Conservation (phyloP, 1,284 basidiomycete genomes). For the Pseudozyma sp. region DNA sequence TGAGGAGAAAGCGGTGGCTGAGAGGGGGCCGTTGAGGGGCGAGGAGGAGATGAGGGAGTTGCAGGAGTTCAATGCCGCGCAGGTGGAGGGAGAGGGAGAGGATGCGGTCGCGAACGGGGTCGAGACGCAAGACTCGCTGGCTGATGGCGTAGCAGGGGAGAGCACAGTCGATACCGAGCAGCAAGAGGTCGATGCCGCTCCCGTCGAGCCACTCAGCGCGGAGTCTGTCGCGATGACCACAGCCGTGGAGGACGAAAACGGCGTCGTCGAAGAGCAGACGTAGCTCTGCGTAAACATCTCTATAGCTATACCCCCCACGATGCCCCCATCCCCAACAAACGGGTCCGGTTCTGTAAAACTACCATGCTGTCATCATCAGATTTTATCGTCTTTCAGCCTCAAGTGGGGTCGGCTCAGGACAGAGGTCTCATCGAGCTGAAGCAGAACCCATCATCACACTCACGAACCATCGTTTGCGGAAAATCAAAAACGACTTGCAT, state of each 20-base stretch:
- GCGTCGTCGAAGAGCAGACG: background rate
- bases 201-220: background rate
- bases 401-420: no score
- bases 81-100: background rate
- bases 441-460: no score
- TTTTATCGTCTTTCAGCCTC: no score
- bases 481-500: constrained; percentile 4
- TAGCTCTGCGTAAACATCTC: no score
- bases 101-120: background rate
- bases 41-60: constrained; percentile 19
- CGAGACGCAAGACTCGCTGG: background rate
- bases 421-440: no score
- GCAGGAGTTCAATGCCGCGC: constrained; percentile 6
- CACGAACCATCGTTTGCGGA: no score
- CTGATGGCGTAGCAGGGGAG: background rate
- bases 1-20: constrained; percentile 1
- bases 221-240: background rate
- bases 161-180: background rate
- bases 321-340: no score
- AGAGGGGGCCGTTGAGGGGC: constrained; percentile 1
- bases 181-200: background rate
- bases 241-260: background rate
- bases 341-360: no score
- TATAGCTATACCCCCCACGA: no score
- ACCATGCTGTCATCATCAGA: no score